These are phyloP conservation scores for Penicillium digitatum DNA, from an alignment of 2,329 filamentous ascomycete species.

Conservation along the genomic window DNA sequence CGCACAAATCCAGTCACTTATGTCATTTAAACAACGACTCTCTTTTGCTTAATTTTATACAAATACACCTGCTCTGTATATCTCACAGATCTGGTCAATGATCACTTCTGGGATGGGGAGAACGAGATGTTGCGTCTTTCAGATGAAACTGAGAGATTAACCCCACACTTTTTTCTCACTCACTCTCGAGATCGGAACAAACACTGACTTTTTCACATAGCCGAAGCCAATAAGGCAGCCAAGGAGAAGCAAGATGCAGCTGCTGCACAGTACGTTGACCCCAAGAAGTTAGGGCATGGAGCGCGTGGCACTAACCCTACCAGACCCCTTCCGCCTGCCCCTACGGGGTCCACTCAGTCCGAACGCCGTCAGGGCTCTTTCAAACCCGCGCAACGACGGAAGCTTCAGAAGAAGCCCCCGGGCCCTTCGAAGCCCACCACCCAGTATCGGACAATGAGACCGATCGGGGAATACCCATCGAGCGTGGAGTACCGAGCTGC, in stretches of 20 bases:
- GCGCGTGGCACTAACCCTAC: slow-evolving; percentile 22
- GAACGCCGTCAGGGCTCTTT: slow-evolving; percentile 11
- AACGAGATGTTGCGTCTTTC: not conserved
- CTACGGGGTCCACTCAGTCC: slow-evolving; percentile 19
- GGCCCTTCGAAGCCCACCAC: slow-evolving; percentile 8
- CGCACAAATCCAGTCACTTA: not conserved
- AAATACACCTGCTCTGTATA: not conserved
- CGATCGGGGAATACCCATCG: slow-evolving; percentile 24
- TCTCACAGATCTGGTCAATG: not conserved
- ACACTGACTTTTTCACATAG: not conserved
- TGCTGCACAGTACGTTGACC: slow-evolving; percentile 5
- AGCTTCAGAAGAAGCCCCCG: slow-evolving; percentile 17
- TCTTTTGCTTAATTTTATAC: not conserved
- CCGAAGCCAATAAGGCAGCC: not conserved
- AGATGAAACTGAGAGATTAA: not conserved
- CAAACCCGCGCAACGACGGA: slow-evolving; percentile 16
- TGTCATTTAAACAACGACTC: not conserved
- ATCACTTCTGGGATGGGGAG: not conserved
- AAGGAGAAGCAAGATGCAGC: not conserved
- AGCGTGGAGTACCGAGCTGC: slow-evolving; percentile 20
- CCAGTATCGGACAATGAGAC: slow-evolving; percentile 17
- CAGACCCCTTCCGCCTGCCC: slow-evolving; percentile 21
- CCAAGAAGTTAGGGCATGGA: slow-evolving; percentile 17
- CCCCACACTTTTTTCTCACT: not conserved
- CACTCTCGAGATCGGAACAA: not conserved